Evolutionary conservation across 148 eudicot genomes (phyloP).

Genomic region (Drosera capensis): DNA sequence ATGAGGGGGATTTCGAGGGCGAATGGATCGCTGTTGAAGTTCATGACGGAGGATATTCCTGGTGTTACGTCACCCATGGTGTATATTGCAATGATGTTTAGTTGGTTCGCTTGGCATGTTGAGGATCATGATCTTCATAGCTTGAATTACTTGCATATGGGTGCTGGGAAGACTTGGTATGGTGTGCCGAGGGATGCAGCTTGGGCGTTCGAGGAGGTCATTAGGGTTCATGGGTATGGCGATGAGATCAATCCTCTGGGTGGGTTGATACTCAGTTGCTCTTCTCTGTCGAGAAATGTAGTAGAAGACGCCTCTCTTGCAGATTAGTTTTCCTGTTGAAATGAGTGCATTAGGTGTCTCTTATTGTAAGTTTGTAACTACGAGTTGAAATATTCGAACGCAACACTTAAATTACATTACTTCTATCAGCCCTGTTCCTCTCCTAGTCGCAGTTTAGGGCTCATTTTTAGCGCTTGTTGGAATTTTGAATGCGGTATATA

Average conservation of each 20-base stretch:
- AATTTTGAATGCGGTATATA: no score
- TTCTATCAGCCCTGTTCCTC: no score
- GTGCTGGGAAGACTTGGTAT: constrained; percentile 92
- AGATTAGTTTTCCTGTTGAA: background rate
- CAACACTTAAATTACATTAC: no score
- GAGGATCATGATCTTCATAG: constrained; percentile 99
- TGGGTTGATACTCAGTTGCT: constrained; percentile 17
- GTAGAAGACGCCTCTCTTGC: background rate
- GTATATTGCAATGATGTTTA: constrained; percentile 89
- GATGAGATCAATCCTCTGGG: constrained; percentile 98
- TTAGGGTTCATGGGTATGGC: constrained; percentile 77
- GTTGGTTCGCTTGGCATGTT: constrained; percentile 99
- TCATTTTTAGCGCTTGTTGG: no score
- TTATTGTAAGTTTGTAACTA: no score
- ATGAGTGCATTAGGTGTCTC: no score
- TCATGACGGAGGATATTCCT: constrained; percentile 94
- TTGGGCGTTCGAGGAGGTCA: constrained; percentile 77
- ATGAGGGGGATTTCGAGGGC: constrained; percentile 92
- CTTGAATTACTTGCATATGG: constrained; percentile 89
- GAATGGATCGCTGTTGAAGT: constrained; percentile 67
- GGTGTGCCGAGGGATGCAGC: constrained; percentile 92
- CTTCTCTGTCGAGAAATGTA: background rate
- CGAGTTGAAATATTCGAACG: no score
- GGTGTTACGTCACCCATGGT: constrained; percentile 99
- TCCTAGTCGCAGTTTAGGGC: no score